These are phyloP conservation scores for Ceriops decandra DNA, from an alignment of 345 rosid species.

Conservation along the genomic window DNA sequence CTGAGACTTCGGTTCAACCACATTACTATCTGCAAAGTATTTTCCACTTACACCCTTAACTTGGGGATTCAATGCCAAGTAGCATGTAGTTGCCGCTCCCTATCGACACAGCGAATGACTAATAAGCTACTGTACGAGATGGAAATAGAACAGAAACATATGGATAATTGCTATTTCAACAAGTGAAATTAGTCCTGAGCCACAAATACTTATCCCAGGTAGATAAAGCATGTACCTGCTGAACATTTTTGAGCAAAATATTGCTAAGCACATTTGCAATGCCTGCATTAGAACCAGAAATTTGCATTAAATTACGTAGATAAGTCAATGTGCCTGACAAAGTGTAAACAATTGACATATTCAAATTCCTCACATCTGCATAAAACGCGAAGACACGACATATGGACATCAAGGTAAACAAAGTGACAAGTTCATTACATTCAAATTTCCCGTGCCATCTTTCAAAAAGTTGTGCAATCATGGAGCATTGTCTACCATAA, in stretches of 20 bases:
- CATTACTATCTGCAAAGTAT: conserved; percentile 55
- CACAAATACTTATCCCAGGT: not conserved
- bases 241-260: conserved; percentile 50
- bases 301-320: not conserved
- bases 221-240: conserved; percentile 42
- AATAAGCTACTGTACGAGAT: not conserved
- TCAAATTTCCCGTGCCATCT: no score
- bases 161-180: not conserved
- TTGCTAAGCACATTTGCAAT: conserved; percentile 37
- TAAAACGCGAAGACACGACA: not conserved
- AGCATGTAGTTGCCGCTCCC: conserved; percentile 88
- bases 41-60: conserved; percentile 61
- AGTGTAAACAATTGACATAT: not conserved
- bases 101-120: conserved; percentile 10
- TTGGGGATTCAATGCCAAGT: conserved; percentile 67
- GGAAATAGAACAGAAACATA: not conserved
- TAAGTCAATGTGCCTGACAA: not conserved
- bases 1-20: conserved; percentile 36
- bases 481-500: no score
- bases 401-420: no score
- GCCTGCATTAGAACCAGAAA: conserved; percentile 35
- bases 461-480: no score
- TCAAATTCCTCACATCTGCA: not conserved
- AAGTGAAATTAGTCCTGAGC: not conserved
- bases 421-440: no score